phyloP scores from a whole-genome alignment of 2,329 filamentous ascomycete species.

The Ilyonectria mors-panacis region DNA sequence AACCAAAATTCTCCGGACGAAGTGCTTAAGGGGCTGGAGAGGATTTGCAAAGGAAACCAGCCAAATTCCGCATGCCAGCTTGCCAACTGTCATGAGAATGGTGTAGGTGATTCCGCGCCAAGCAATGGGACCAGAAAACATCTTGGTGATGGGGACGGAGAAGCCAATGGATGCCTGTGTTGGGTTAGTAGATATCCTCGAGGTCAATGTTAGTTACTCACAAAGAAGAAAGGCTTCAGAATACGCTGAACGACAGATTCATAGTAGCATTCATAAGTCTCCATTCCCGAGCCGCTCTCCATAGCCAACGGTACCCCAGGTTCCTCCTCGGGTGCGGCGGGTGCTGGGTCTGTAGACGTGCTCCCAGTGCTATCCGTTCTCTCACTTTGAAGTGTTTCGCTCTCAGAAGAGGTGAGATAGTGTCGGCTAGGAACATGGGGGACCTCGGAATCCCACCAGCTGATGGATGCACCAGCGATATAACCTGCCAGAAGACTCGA shows the following conservation, averaged over 20 bases:
- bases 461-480: slow-evolving; percentile 69
- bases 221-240: slow-evolving; percentile 82
- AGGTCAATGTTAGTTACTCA: slow-evolving; percentile 49
- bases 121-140: slow-evolving; percentile 75
- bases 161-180: slow-evolving; percentile 78
- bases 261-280: slow-evolving; percentile 51
- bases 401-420: background rate
- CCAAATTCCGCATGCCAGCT: slow-evolving; percentile 73
- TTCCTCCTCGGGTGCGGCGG: background rate
- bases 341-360: background rate
- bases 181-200: background rate
- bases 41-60: slow-evolving; percentile 53
- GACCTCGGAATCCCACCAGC: slow-evolving; percentile 68
- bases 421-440: slow-evolving; percentile 28
- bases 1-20: no score
- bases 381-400: background rate
- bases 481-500: slow-evolving; percentile 62
- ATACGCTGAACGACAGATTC: slow-evolving; percentile 52
- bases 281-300: slow-evolving; percentile 17
- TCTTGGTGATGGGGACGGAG: slow-evolving; percentile 79
- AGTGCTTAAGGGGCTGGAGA: no score
- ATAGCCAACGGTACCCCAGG: no score
- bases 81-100: slow-evolving; percentile 76
- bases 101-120: slow-evolving; percentile 84
- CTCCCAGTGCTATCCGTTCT: background rate